Evolutionary conservation across 1,284 basidiomycete species (phyloP).

Genomic region (Agaricales sp.): DNA sequence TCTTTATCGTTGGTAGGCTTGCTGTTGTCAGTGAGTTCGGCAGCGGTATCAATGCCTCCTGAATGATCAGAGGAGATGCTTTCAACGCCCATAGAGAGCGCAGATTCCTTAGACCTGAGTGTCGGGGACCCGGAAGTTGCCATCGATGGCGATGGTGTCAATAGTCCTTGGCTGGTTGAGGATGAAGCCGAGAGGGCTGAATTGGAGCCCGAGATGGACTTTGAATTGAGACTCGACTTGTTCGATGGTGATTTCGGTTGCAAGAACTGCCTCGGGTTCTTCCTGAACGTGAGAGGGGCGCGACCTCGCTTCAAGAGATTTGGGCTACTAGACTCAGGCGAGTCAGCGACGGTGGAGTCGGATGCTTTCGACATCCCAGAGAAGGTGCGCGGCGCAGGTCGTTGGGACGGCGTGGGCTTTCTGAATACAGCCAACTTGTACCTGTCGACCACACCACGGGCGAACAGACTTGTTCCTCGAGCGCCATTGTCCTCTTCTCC

Average conservation of each 20-base stretch:
- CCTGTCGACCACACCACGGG: slow-evolving; percentile 74
- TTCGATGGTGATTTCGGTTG: slow-evolving; percentile 53
- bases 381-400: slow-evolving; percentile 32
- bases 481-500: slow-evolving; percentile 72
- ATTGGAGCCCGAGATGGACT: slow-evolving; percentile 32
- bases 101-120: slow-evolving; percentile 71
- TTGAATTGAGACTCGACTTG: slow-evolving; percentile 30
- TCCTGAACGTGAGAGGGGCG: slow-evolving; percentile 60
- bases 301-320: slow-evolving; percentile 51
- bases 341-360: slow-evolving; percentile 40
- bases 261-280: slow-evolving; percentile 59
- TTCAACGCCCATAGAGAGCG: slow-evolving; percentile 52
- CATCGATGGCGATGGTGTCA: slow-evolving; percentile 50
- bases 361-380: slow-evolving; percentile 51
- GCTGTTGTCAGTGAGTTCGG: slow-evolving; percentile 21
- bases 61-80: slow-evolving; percentile 54
- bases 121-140: slow-evolving; percentile 44
- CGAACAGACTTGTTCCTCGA: slow-evolving; percentile 68
- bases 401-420: slow-evolving; percentile 54
- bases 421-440: slow-evolving; percentile 77
- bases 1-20: slow-evolving; percentile 33
- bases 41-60: slow-evolving; percentile 33
- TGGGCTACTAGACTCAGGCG: slow-evolving; percentile 25
- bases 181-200: slow-evolving; percentile 36
- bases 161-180: slow-evolving; percentile 34